These are phyloP conservation scores for Suhomyces sp. DNA, from an alignment of 805 yeast species.

Conservation along the genomic window DNA sequence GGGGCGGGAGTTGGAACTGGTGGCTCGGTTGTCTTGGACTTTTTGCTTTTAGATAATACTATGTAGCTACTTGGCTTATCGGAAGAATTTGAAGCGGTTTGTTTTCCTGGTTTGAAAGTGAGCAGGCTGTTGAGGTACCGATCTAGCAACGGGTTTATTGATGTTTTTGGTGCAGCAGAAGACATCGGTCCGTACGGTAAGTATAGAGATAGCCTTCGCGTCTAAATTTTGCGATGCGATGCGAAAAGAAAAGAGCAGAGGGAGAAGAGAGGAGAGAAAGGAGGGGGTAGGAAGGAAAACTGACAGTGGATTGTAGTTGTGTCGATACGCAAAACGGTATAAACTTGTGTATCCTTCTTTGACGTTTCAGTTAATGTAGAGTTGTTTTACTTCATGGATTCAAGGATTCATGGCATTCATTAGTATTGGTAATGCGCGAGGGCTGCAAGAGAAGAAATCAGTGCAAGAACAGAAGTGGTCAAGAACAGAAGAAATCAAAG, in stretches of 20 bases:
- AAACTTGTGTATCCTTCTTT: not conserved
- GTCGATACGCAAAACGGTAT: no score
- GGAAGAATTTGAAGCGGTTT: slow-evolving; percentile 44
- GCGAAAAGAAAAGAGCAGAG: not conserved
- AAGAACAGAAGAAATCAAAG: not conserved
- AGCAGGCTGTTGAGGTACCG: slow-evolving; percentile 60
- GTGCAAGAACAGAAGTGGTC: not conserved
- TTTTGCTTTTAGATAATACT: slow-evolving; percentile 23
- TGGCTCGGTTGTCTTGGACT: not conserved
- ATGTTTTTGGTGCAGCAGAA: not conserved
- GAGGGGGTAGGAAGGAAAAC: not conserved
- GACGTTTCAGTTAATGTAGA: not conserved
- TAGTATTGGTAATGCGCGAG: not conserved
- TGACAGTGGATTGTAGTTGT: not conserved
- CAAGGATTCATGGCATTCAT: not conserved
- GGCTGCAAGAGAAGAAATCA: not conserved
- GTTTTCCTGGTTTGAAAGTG: slow-evolving; percentile 59
- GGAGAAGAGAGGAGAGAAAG: not conserved
- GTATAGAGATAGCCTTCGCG: not conserved
- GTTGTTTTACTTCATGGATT: not conserved
- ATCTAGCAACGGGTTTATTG: slow-evolving; percentile 55
- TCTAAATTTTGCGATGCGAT: slow-evolving; percentile 4
- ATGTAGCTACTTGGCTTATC: slow-evolving; percentile 50
- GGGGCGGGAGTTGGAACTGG: not conserved
- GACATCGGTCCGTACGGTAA: not conserved